Percentiles rank a stretch among this genome's conserved stretches.
phyloP scores from a whole-genome alignment of 1,139 yeast species.

The Saccharomyces hybrid region DNA sequence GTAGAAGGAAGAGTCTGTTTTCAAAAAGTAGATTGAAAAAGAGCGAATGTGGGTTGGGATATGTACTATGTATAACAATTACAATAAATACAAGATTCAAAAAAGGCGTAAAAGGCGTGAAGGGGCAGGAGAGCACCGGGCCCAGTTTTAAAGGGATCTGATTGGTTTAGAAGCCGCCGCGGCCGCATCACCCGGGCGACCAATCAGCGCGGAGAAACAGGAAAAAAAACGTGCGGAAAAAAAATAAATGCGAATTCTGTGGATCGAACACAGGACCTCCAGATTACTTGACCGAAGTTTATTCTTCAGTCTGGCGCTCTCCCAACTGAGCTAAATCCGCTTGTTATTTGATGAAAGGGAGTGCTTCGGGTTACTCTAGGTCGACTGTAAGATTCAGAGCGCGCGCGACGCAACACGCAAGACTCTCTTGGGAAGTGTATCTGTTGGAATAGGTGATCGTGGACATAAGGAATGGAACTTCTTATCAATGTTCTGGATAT shows the following conservation, averaged over 20 bases:
- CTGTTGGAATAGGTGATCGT: too few relatives aligned
- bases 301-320: constrained; percentile 31
- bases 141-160: not conserved
- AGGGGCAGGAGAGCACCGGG: not conserved
- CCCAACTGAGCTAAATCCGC: constrained; percentile 28
- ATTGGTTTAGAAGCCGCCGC: not conserved
- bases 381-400: too few relatives aligned
- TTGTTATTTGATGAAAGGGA: not conserved
- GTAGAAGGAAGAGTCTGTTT: not conserved
- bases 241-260: constrained; percentile 61
- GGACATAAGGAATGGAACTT: too few relatives aligned
- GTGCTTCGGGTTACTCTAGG: too few relatives aligned
- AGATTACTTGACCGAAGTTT: constrained; percentile 38
- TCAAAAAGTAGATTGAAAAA: not conserved
- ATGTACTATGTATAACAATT: not conserved
- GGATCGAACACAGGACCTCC: constrained; percentile 91
- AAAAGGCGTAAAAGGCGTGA: not conserved
- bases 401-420: too few relatives aligned
- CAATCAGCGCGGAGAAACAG: not conserved
- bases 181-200: not conserved
- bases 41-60: not conserved
- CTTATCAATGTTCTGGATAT: too few relatives aligned
- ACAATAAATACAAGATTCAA: not conserved
- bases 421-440: too few relatives aligned
- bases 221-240: not conserved